These are phyloP conservation scores for Aspergillus sergii DNA, from an alignment of 2,329 filamentous ascomycete species.

Conservation along the genomic window DNA sequence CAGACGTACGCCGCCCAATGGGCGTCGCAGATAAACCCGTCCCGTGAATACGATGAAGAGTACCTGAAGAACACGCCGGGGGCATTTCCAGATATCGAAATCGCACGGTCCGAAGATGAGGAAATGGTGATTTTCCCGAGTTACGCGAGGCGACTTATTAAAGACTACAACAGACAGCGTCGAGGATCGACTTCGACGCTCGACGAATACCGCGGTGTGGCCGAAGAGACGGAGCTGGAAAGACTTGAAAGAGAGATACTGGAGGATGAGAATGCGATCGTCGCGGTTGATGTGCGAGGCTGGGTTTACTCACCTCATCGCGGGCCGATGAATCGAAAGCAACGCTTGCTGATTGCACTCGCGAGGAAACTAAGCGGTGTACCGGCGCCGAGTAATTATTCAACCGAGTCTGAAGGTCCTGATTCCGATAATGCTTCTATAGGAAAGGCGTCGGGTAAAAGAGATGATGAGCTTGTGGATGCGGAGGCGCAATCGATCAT, in stretches of 20 bases:
- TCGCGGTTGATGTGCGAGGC: conserved; percentile 92
- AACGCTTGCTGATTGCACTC: conserved; percentile 81
- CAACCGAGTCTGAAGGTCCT: conserved; percentile 31
- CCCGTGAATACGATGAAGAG: conserved; percentile 47
- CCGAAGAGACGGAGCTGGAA: conserved; percentile 65
- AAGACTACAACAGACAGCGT: conserved; percentile 41
- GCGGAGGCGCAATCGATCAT: conserved; percentile 78
- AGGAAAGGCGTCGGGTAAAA: conserved; percentile 42
- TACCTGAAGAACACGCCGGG: conserved; percentile 63
- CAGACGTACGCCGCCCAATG: conserved; percentile 66
- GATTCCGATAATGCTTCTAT: conserved; percentile 12
- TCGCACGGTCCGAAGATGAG: conserved; percentile 77
- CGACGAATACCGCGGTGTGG: conserved; percentile 43
- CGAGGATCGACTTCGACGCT: conserved; percentile 37
- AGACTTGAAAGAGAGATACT: conserved; percentile 75
- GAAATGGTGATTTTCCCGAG: conserved; percentile 96
- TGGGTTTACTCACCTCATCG: conserved; percentile 90
- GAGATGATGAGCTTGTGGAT: conserved; percentile 68
- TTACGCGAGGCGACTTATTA: conserved; percentile 77
- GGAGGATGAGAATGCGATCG: conserved; percentile 80
- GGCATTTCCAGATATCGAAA: conserved; percentile 81
- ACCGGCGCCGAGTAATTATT: conserved; percentile 60
- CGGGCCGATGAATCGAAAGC: conserved; percentile 83
- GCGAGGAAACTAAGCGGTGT: conserved; percentile 87
- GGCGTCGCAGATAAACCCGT: conserved; percentile 46